phyloP scores from a whole-genome alignment of 2,329 filamentous ascomycete genomes.

The Aaosphaeria pasadenensis region DNA sequence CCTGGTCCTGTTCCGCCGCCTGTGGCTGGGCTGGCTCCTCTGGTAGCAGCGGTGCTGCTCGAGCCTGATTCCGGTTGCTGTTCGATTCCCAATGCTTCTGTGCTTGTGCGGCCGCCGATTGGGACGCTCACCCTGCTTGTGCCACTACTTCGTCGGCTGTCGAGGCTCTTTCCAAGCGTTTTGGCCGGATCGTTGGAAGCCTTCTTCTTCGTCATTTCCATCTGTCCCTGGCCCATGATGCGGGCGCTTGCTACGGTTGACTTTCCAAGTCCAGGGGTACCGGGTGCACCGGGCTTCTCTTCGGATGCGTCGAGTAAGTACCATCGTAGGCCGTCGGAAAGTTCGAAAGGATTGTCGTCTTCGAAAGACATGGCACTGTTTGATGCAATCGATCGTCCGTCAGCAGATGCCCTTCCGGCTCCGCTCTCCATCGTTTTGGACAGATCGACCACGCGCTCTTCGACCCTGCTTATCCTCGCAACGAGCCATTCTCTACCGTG shows the following conservation, averaged over 20 bases:
- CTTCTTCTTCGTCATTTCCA: slow-evolving; percentile 44
- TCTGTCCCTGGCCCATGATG: slow-evolving; percentile 77
- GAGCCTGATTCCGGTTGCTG: slow-evolving; percentile 19
- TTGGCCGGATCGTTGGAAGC: slow-evolving; percentile 47
- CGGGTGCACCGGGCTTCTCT: slow-evolving; percentile 83
- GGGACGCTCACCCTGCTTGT: slow-evolving; percentile 73
- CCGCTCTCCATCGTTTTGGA: slow-evolving; percentile 67
- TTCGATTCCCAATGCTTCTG: slow-evolving; percentile 22
- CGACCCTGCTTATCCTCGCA: slow-evolving; percentile 84
- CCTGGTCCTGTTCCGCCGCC: slow-evolving; percentile 17
- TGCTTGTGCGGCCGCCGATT: slow-evolving; percentile 22
- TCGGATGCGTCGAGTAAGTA: slow-evolving; percentile 92
- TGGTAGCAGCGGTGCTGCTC: slow-evolving; percentile 27
- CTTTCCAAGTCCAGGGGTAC: slow-evolving; percentile 88
- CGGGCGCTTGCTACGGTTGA: slow-evolving; percentile 86
- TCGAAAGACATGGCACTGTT: slow-evolving; percentile 59
- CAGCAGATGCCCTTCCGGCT: slow-evolving; percentile 41
- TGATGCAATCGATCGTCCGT: slow-evolving; percentile 48
- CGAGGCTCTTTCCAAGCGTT: slow-evolving; percentile 74
- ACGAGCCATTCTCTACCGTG: slow-evolving; percentile 92
- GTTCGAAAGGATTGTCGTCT: slow-evolving; percentile 94
- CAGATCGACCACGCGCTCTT: slow-evolving; percentile 90
- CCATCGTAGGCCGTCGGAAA: slow-evolving; percentile 93
- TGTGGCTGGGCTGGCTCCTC: slow-evolving; percentile 29
- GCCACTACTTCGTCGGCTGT: slow-evolving; percentile 85